Evolutionary conservation across 352 stramenopile genomes (phyloP).

Genomic region (Phytophthora ramorum): DNA sequence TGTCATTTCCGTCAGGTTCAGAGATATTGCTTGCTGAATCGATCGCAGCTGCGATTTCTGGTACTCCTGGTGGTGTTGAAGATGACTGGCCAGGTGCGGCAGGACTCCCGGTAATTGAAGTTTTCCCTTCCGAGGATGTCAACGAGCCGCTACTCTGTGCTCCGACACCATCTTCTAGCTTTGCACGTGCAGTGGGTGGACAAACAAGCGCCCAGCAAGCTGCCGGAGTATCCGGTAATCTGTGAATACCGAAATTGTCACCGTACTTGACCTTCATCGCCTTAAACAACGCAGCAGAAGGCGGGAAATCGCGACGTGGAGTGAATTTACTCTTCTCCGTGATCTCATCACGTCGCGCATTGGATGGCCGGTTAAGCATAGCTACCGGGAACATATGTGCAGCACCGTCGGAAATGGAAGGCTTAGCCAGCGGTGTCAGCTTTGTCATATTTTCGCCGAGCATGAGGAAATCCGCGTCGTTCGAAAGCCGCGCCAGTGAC

Average conservation of each 20-base stretch:
- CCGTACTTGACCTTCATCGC: slow-evolving; percentile 87
- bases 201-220: slow-evolving; percentile 83
- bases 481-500: slow-evolving; percentile 45
- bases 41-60: slow-evolving; percentile 1
- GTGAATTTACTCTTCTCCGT: slow-evolving; percentile 86
- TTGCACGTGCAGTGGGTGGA: slow-evolving; percentile 61
- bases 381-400: slow-evolving; percentile 80
- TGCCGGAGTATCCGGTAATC: slow-evolving; percentile 74
- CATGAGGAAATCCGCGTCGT: slow-evolving; percentile 58
- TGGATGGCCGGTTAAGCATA: slow-evolving; percentile 62
- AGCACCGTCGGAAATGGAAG: slow-evolving; percentile 66
- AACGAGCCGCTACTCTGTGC: slow-evolving; percentile 10
- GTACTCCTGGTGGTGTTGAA: background rate
- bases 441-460: slow-evolving; percentile 76
- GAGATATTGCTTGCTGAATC: background rate
- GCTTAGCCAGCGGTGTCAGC: slow-evolving; percentile 55
- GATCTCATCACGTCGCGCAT: slow-evolving; percentile 71
- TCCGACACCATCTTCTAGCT: slow-evolving; percentile 55
- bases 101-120: slow-evolving; percentile 6
- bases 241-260: slow-evolving; percentile 77
- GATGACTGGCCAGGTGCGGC: background rate
- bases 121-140: slow-evolving; percentile 13
- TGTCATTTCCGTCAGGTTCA: background rate
- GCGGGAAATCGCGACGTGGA: slow-evolving; percentile 80
- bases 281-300: slow-evolving; percentile 86